Base-by-base conservation (phyloP, 306 rosid genomes). In the Vigna mungo region DNA sequence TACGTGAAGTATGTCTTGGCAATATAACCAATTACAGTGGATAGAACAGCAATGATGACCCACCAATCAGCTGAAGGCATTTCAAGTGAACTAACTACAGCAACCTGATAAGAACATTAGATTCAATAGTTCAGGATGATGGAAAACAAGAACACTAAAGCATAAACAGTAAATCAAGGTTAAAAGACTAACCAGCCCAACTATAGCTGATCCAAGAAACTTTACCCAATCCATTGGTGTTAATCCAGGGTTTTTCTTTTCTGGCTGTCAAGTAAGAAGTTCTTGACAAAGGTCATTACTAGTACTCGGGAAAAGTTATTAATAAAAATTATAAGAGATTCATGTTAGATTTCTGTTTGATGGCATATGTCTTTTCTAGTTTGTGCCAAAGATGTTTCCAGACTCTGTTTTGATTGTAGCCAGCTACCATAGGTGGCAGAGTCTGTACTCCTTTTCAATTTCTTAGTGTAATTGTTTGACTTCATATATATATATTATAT, bases 211-310 rank as follows among this genome's bases (percentile, higher is more conserved):
- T 49, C 70, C 89, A 73, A 95, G 86, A 88, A 95, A 92, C 75
- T 82, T 92, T 82, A 91, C 96, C 99, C 99, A 95, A 81, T 95
- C 99, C 97, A 89, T 95, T 82, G 99, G 99, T 82, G 97, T 95
- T 82, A 95, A 89, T 85, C 97, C 99, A 17, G 99, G 97, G 84
- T 82, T 95, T 90, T 88, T 89, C 94, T 92, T 95, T 78, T 92
- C 99, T 15, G 99, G 99, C 99, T 95, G 93, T 68, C 78, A 69
- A 69, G 75, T 76, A 56, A 83, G 75, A 78, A 34, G 76, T 79
- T 80, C 34, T 76, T 59, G 60, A 79, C 36, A 20, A 48, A 58
- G 71, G 81, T 87, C 71, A 74, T 72, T 65, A 61, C 46, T 74
- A 75, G 78, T 53, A 46, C 49, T 41, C 18, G 51, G 41, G 56